Percentiles rank a stretch among this genome's conserved stretches.
phyloP scores from a whole-genome alignment of 768 basidiomycete genomes.

The Suillus alpinus region DNA sequence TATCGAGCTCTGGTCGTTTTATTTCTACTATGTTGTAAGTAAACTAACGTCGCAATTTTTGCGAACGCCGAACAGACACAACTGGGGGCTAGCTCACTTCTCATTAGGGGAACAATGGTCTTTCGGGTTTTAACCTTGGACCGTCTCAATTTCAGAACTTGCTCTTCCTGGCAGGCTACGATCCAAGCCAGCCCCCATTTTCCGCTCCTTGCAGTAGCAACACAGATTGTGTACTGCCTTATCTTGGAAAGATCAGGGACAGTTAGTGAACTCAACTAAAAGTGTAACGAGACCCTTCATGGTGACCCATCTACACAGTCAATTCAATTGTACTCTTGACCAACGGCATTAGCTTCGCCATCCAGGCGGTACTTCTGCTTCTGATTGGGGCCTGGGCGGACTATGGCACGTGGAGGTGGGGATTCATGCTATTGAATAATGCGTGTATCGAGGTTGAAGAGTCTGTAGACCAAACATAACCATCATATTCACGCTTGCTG shows the following conservation, averaged over 20 bases:
- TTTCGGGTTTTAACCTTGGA: slow-evolving; percentile 69
- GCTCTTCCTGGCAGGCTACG: slow-evolving; percentile 70
- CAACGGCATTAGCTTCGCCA: slow-evolving; percentile 76
- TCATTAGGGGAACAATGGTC: slow-evolving; percentile 60
- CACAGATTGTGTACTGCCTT: slow-evolving; percentile 63
- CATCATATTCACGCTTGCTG: slow-evolving; percentile 66
- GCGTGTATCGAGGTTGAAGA: slow-evolving; percentile 2
- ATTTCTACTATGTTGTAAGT: slow-evolving; percentile 52
- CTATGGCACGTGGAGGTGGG: slow-evolving; percentile 75
- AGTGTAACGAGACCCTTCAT: background rate
- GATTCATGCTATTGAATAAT: background rate
- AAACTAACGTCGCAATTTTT: background rate
- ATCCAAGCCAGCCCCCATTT: slow-evolving; percentile 58
- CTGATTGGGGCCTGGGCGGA: slow-evolving; percentile 78
- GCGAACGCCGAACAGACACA: background rate
- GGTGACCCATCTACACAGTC: slow-evolving; percentile 36
- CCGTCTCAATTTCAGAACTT: slow-evolving; percentile 76
- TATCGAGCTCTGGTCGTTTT: slow-evolving; percentile 57
- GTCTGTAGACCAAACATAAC: slow-evolving; percentile 65
- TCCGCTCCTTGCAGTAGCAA: slow-evolving; percentile 44
- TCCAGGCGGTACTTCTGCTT: slow-evolving; percentile 67
- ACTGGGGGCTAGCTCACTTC: background rate
- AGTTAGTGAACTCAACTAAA: slow-evolving; percentile 37
- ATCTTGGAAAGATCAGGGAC: slow-evolving; percentile 58
- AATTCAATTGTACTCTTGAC: slow-evolving; percentile 78